These are phyloP conservation scores for Gossypium australe DNA, from an alignment of 345 rosid genomes.

Conservation along the genomic window DNA sequence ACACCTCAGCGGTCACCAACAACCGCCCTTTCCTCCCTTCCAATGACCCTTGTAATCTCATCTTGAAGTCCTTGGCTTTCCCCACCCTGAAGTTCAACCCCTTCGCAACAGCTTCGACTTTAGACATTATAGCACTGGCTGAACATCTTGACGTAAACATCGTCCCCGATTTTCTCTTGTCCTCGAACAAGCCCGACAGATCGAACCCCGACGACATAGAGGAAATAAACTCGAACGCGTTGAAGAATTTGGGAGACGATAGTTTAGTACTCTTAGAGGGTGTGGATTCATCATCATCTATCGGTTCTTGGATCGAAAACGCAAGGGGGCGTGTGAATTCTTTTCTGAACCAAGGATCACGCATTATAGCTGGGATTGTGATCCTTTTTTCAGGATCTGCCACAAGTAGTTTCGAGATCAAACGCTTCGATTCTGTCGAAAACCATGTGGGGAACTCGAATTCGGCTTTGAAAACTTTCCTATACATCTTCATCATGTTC, in stretches of 20 bases:
- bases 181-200: slow-evolving; percentile 66
- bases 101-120: slow-evolving; percentile 50
- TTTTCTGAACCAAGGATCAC: slow-evolving; percentile 60
- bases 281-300: neutral
- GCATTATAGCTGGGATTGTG: slow-evolving; percentile 55
- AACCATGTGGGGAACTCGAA: slow-evolving; percentile 66
- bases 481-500: slow-evolving; percentile 59
- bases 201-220: slow-evolving; percentile 86
- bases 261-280: neutral
- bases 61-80: slow-evolving; percentile 43
- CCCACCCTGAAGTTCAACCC: slow-evolving; percentile 50
- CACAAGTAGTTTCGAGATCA: slow-evolving; percentile 54
- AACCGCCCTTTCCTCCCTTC: slow-evolving; percentile 58
- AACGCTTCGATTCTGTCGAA: slow-evolving; percentile 34
- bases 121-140: slow-evolving; percentile 36
- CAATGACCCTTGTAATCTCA: slow-evolving; percentile 39
- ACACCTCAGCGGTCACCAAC: slow-evolving; percentile 54
- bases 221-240: slow-evolving; percentile 69
- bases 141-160: slow-evolving; percentile 62
- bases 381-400: slow-evolving; percentile 60
- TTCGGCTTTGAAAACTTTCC: slow-evolving; percentile 53
- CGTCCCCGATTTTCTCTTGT: slow-evolving; percentile 39
- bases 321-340: slow-evolving; percentile 41
- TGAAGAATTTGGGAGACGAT: slow-evolving; percentile 39
- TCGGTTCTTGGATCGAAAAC: slow-evolving; percentile 31